Percentiles rank a stretch among this genome's conserved stretches.
Evolutionary conservation across 225 moss, liverwort and hornwort genomes (phyloP).

Genomic region (Physcomitrellopsis africana): DNA sequence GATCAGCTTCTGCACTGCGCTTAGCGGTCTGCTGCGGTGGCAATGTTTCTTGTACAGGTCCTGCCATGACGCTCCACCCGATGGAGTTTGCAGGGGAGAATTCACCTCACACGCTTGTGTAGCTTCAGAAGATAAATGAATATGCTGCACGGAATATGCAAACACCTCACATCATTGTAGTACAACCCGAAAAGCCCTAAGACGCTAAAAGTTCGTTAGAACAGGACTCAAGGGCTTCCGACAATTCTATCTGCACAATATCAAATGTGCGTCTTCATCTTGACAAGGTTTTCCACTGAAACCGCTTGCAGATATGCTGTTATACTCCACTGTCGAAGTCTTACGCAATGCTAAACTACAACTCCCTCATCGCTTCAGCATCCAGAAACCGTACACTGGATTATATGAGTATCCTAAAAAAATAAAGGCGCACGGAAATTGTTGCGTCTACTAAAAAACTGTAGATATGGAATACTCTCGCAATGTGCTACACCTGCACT

Average conservation of each 20-base stretch:
- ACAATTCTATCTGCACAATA: too few species aligned
- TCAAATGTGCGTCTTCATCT: too few species aligned
- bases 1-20: conserved; percentile 38
- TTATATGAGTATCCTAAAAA: neutral
- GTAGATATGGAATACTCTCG: neutral
- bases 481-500: too few species aligned
- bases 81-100: neutral
- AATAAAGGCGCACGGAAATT: neutral
- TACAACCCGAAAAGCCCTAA: neutral
- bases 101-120: neutral
- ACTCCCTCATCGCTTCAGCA: neutral
- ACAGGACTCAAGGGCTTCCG: too few species aligned
- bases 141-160: neutral
- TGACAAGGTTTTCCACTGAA: too few species aligned
- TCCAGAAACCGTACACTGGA: neutral
- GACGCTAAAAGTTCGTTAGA: neutral
- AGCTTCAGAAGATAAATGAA: neutral
- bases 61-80: conserved; percentile 30
- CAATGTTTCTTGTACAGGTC: conserved; percentile 31
- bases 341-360: too few species aligned
- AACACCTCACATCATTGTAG: neutral
- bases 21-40: conserved; percentile 26
- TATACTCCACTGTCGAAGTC: too few species aligned
- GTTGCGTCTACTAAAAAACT: neutral
- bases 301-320: too few species aligned